A percentile compares a stretch with the other conserved stretches of the same genome.
Conservation (phyloP, 441 rosid species). For the Jatropha podagrica region DNA sequence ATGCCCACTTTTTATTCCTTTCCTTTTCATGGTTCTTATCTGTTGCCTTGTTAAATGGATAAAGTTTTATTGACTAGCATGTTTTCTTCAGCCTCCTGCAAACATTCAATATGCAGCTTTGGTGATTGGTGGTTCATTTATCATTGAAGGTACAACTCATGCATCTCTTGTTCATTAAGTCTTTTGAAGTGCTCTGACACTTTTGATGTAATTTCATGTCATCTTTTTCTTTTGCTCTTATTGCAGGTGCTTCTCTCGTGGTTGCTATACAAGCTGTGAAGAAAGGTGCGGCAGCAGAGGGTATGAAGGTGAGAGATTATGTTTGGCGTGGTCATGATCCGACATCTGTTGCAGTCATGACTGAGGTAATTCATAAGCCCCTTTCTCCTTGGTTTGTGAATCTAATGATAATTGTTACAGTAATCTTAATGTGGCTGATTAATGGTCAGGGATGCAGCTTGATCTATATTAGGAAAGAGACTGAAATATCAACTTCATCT, state of each 20-base stretch:
- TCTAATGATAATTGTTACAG: background rate
- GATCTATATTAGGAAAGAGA: background rate
- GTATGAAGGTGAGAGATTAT: constrained; percentile 90
- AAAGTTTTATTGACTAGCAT: constrained; percentile 27
- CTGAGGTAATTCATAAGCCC: constrained; percentile 57
- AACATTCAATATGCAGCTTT: constrained; percentile 88
- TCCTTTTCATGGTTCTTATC: constrained; percentile 13
- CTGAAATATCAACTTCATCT: background rate
- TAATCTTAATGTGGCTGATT: background rate
- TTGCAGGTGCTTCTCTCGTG: constrained; percentile 85
- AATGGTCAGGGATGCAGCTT: background rate
- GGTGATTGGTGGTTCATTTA: constrained; percentile 92
- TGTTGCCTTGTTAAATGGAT: constrained; percentile 16
- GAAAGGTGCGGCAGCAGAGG: constrained; percentile 97
- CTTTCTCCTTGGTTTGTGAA: background rate
- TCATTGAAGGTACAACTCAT: constrained; percentile 75
- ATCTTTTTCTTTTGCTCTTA: constrained; percentile 9
- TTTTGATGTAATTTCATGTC: background rate
- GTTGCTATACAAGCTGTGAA: constrained; percentile 98
- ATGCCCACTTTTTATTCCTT: constrained; percentile 7
- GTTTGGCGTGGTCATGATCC: constrained; percentile 99
- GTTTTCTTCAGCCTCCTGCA: constrained; percentile 69
- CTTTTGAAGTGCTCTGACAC: background rate
- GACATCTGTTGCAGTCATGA: constrained; percentile 98
- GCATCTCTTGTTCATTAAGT: constrained; percentile 2